Conservation (phyloP, 208 protist species). For the Crithidia mellificae region DNA sequence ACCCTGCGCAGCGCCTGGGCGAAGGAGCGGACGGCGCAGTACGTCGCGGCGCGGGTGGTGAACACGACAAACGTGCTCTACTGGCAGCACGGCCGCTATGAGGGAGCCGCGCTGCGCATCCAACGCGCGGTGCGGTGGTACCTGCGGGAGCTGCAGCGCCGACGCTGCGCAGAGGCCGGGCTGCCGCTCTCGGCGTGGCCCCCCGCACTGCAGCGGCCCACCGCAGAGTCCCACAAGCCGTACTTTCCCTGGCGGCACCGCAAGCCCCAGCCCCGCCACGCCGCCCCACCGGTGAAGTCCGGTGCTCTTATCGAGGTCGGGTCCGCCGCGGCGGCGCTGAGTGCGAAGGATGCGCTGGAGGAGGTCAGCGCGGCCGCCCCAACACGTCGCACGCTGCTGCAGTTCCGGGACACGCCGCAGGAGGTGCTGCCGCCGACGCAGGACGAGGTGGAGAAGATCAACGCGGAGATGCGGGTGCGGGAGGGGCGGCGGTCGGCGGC, state of each 20-base stretch:
- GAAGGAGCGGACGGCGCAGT: conserved; percentile 40
- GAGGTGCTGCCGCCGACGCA: conserved; percentile 41
- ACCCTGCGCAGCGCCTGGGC: conserved; percentile 54
- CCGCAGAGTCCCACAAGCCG: conserved; percentile 25
- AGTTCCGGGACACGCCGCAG: conserved; percentile 50
- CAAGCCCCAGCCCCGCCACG: not conserved
- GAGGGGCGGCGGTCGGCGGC: conserved; percentile 25
- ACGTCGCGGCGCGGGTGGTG: conserved; percentile 42
- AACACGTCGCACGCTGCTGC: conserved; percentile 38
- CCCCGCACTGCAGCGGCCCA: conserved; percentile 40
- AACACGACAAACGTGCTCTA: conserved; percentile 64
- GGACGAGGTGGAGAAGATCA: conserved; percentile 56
- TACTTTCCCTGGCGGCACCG: conserved; percentile 78
- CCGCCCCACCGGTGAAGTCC: not conserved
- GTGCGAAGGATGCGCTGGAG: not conserved
- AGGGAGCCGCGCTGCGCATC: conserved; percentile 62
- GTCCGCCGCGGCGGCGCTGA: not conserved
- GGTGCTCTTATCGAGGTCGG: not conserved
- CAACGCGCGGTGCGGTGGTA: conserved; percentile 75
- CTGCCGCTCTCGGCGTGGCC: conserved; percentile 35
- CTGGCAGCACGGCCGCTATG: conserved; percentile 77
- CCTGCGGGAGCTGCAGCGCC: conserved; percentile 34
- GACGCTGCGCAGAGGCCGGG: conserved; percentile 15
- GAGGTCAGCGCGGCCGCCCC: not conserved
- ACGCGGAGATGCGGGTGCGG: conserved; percentile 51